These are phyloP conservation scores for Aspergillus tanneri DNA, from an alignment of 2,329 filamentous ascomycete species.

Conservation along the genomic window DNA sequence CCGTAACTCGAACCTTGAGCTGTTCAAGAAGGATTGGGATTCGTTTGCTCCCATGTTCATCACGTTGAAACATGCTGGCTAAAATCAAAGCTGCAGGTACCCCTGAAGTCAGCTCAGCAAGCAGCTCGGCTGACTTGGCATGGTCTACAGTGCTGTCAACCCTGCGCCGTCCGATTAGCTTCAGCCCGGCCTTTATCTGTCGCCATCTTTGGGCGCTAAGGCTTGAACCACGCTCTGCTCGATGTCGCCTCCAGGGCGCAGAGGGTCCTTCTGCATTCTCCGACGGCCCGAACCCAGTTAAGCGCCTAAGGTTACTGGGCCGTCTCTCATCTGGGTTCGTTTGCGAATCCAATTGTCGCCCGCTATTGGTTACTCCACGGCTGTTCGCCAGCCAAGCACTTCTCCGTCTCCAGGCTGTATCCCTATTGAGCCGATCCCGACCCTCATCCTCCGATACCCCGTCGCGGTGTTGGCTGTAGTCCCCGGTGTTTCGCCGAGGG, in stretches of 20 bases:
- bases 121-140: slow-evolving; percentile 90
- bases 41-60: slow-evolving; percentile 91
- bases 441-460: slow-evolving; percentile 75
- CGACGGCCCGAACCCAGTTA: slow-evolving; percentile 64
- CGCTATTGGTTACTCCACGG: slow-evolving; percentile 49
- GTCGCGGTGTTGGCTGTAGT: slow-evolving; percentile 58
- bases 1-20: slow-evolving; percentile 80
- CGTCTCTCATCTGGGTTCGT: slow-evolving; percentile 53
- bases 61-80: slow-evolving; percentile 95
- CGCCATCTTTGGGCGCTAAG: slow-evolving; percentile 81
- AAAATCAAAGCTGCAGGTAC: slow-evolving; percentile 91
- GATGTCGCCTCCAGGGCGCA: slow-evolving; percentile 51
- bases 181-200: slow-evolving; percentile 86
- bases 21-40: slow-evolving; percentile 95
- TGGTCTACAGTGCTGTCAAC: slow-evolving; percentile 84
- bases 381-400: slow-evolving; percentile 55
- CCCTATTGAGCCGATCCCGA: slow-evolving; percentile 59
- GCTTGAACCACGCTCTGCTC: slow-evolving; percentile 66
- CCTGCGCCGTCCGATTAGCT: slow-evolving; percentile 73
- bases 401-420: slow-evolving; percentile 59
- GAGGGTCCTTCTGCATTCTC: slow-evolving; percentile 63
- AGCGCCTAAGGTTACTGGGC: slow-evolving; percentile 63
- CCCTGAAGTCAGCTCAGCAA: slow-evolving; percentile 90
- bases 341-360: slow-evolving; percentile 53
- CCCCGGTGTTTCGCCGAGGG: slow-evolving; percentile 65